Base-by-base conservation (phyloP, 257 asterid genomes). In the Lithospermum erythrorhizon region DNA sequence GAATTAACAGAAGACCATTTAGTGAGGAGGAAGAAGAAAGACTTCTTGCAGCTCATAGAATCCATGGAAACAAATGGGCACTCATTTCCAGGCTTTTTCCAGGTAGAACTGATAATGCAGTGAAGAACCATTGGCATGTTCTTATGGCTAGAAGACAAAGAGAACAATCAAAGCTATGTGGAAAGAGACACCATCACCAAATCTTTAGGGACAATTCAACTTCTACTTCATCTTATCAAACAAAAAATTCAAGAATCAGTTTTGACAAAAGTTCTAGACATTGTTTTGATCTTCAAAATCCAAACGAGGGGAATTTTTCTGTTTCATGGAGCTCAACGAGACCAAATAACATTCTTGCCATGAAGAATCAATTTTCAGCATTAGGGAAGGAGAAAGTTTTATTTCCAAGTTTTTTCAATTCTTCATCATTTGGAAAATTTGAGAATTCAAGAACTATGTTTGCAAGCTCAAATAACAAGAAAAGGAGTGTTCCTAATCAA, bases 61-160 rank as follows among this genome's bases (percentile, higher is more conserved):
- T 87, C 16, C 96, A 90, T 67, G 97, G 97, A 6, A 90, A 90
- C 64, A 90, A 83, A 59, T 90, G 97, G 97, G 90, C 97, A 23
- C 73, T 87, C 6, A 90, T 90, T 54, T 87, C 97, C 53, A 76
- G 96, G 69, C 81, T 87, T 73, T 90, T 90, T 55, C 96, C 97
- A 1, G 97, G 97, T 56, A 70, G 97, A 76, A 90, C 97, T 29
- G 97, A 90, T 55, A 90, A 90, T 73, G 95, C 97, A 7, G 97
- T 90, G 9, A 90, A 90, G 74, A 90, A 90, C 69, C 97, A 90
- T 65, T 87, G 97, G 97, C 97, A 90, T 72, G 97, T 87, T 1
- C 68, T 90, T 18, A 87, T 87, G 96, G 97, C 97, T 19, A 83
- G 97, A 71, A 87, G 73, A 56, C 95, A 87, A 74, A 80, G 97